Conservation (phyloP, 2,329 filamentous ascomycete genomes). For the Domatiomyces globalis region DNA sequence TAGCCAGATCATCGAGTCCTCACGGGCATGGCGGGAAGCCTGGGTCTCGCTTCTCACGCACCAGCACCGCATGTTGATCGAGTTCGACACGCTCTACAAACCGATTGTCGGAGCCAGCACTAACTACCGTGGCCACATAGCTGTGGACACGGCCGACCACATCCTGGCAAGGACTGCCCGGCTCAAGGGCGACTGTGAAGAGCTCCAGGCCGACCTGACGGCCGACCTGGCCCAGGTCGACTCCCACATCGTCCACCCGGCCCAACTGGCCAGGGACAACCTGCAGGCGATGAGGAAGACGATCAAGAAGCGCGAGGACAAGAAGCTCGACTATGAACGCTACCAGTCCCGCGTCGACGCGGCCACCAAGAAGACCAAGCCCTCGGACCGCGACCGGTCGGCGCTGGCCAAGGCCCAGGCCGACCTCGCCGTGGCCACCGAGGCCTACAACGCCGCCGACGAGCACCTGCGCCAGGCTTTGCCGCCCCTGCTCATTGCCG, state of each 20-base stretch:
- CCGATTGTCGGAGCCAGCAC: conserved; percentile 56
- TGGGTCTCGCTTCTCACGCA: conserved; percentile 60
- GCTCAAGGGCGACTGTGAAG: conserved; percentile 53
- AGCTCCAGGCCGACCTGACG: conserved; percentile 56
- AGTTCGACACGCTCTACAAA: conserved; percentile 61
- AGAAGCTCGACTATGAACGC: conserved; percentile 69
- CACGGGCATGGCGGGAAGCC: conserved; percentile 61
- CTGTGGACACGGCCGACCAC: conserved; percentile 46
- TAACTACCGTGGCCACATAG: conserved; percentile 41
- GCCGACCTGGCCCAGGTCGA: conserved; percentile 61
- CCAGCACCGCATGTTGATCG: conserved; percentile 52
- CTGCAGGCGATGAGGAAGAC: conserved; percentile 63
- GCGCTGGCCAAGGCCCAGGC: conserved; percentile 56
- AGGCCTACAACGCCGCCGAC: conserved; percentile 62
- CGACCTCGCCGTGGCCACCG: conserved; percentile 51
- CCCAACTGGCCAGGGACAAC: conserved; percentile 52
- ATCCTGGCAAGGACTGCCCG: conserved; percentile 51
- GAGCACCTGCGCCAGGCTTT: conserved; percentile 57
- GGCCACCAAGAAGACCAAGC: conserved; percentile 54
- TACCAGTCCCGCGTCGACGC: conserved; percentile 57
- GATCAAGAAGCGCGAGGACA: conserved; percentile 74
- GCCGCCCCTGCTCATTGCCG: conserved; percentile 55
- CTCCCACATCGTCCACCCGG: conserved; percentile 52
- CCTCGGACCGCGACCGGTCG: conserved; percentile 58
- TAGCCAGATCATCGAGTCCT: conserved; percentile 56